Evolutionary conservation across 176 grass and related monocot genomes (phyloP).

Genomic region (Oryza glumipatula): DNA sequence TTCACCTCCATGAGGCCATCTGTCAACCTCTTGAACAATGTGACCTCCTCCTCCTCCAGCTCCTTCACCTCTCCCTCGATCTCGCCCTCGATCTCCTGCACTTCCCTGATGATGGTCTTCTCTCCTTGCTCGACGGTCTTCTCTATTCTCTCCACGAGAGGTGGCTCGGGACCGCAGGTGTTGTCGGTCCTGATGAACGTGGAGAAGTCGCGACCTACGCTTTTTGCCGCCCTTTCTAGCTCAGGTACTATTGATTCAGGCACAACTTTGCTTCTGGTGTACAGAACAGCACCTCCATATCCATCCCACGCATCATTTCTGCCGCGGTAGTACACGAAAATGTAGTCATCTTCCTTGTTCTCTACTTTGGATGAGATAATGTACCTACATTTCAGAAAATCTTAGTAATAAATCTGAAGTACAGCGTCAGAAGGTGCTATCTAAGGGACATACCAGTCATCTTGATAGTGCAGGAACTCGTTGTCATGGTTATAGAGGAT

Average conservation of each 20-base stretch:
- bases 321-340: constrained; percentile 90
- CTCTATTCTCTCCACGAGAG: constrained; percentile 82
- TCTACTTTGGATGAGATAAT: constrained; percentile 94
- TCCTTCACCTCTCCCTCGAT: constrained; percentile 78
- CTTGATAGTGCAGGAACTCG: constrained; percentile 93
- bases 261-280: constrained; percentile 76
- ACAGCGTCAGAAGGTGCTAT: not conserved
- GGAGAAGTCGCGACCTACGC: constrained; percentile 70
- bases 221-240: constrained; percentile 76
- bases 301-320: constrained; percentile 98
- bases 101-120: constrained; percentile 76
- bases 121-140: constrained; percentile 84
- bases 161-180: constrained; percentile 85
- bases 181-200: constrained; percentile 84
- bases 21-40: constrained; percentile 64
- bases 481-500: constrained; percentile 96
- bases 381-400: constrained; percentile 59
- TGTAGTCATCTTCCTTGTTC: constrained; percentile 92
- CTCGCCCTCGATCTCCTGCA: constrained; percentile 69
- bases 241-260: constrained; percentile 77
- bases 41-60: constrained; percentile 69
- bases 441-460: constrained; percentile 74
- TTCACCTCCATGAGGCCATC: constrained; percentile 68
- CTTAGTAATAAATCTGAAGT: constrained; percentile 12
- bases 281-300: constrained; percentile 85